Evolutionary conservation across 2,329 filamentous ascomycete genomes (phyloP), one percentile per base, ranked within the genome.

Genomic region (Parastagonospora avenae): DNA sequence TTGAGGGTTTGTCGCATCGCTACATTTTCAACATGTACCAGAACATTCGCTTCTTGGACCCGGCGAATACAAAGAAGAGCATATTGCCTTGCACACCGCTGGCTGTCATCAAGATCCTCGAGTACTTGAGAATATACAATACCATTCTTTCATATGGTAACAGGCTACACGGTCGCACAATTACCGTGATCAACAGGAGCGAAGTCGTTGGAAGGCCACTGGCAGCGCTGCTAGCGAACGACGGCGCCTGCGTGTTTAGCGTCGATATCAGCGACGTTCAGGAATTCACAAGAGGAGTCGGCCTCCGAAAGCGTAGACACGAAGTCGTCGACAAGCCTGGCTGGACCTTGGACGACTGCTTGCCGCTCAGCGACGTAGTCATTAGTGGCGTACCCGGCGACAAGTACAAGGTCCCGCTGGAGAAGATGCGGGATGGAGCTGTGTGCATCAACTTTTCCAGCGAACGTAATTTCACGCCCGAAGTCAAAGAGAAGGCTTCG

Each of bases 1-100:
- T 99, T 60, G 94, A 99, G 76, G 94, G 94, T 31, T 85, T 99
- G 51, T 91, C 89, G 64, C 93, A 97, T 76, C 88, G 87, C 71
- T 92, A 97, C 78, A 89, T 97, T 70, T 92, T 93, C 84, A 99
- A 99, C 83, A 97, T 99, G 92, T 99, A 97, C 79, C 90, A 97
- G 80, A 99, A 99, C 79, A 85, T 96, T 66, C 91, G 94, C 60
- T 97, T 92, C 79, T 82, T 99, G 49, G 94, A 99, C 76, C 88
- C 88, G 4, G 75, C 81, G 37, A 90, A 91, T 74, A 81, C 80
- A 51, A 90, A 91, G 74, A 97, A 99, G 80, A 95, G 89, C 42
- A 91, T 97, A 60, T 80, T 99, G 45, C 94, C 94, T 4, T 99
- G 94, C 81, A 99, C 94, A 2, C 94, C 94, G 12, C 84, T 99